Evolutionary conservation across 441 rosid species (phyloP).

Genomic region (Melianthus villosus): DNA sequence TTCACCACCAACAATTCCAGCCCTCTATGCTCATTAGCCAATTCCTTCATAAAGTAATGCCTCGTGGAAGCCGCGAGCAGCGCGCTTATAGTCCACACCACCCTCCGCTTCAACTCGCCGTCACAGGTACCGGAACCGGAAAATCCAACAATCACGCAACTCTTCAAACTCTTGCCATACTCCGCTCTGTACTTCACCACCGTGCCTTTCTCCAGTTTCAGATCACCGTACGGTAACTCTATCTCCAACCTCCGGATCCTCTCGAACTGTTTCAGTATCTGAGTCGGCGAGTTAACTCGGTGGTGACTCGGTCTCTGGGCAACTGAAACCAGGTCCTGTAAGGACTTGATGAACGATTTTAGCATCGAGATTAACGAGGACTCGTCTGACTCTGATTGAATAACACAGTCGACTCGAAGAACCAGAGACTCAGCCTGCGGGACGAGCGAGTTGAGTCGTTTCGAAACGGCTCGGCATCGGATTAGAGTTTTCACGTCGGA

Average conservation of each 20-base stretch:
- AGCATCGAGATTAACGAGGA: slow-evolving; percentile 18
- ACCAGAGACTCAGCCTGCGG: slow-evolving; percentile 70
- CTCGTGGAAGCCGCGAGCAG: slow-evolving; percentile 81
- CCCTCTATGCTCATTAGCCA: slow-evolving; percentile 70
- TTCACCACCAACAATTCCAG: slow-evolving; percentile 65
- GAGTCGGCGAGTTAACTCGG: slow-evolving; percentile 55
- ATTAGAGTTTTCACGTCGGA: slow-evolving; percentile 78
- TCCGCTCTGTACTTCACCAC: slow-evolving; percentile 75
- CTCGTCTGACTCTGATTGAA: slow-evolving; percentile 76
- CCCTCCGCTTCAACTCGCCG: slow-evolving; percentile 73
- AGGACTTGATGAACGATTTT: slow-evolving; percentile 44
- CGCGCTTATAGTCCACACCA: slow-evolving; percentile 90
- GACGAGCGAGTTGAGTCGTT: slow-evolving; percentile 54
- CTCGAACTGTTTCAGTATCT: slow-evolving; percentile 58
- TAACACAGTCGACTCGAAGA: slow-evolving; percentile 83
- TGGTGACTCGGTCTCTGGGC: slow-evolving; percentile 5
- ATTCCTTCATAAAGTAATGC: slow-evolving; percentile 76
- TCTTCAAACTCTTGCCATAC: slow-evolving; percentile 79
- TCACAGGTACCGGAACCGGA: slow-evolving; percentile 5
- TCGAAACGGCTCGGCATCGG: slow-evolving; percentile 69
- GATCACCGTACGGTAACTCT: slow-evolving; percentile 67
- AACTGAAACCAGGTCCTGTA: slow-evolving; percentile 43
- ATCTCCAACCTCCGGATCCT: slow-evolving; percentile 65
- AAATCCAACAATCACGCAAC: slow-evolving; percentile 59
- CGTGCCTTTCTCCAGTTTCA: slow-evolving; percentile 64